A percentile compares a stretch with the other conserved stretches of the same genome.
Conservation (phyloP, 257 asterid genomes). For the Scutellaria minor region DNA sequence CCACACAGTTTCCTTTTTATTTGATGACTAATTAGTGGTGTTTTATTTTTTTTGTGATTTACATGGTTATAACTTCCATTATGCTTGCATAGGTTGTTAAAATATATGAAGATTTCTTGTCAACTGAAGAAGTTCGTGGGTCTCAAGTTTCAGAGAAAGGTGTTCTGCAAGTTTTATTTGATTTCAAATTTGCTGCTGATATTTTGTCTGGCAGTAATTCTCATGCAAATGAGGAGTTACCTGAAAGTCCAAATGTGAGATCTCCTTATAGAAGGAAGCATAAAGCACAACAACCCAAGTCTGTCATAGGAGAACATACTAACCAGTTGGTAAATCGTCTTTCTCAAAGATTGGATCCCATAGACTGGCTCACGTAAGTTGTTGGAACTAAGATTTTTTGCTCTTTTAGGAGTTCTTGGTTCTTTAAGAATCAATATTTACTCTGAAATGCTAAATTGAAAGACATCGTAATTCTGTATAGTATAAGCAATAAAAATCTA, state of each 20-base stretch:
- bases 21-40: slow-evolving; percentile 6
- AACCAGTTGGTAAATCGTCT: slow-evolving; percentile 61
- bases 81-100: slow-evolving; percentile 62
- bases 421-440: slow-evolving; percentile 1
- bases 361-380: slow-evolving; percentile 98
- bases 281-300: slow-evolving; percentile 54
- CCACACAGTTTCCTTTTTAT: slow-evolving; percentile 7
- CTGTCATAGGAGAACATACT: slow-evolving; percentile 61
- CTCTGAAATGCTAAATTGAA: not conserved
- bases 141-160: slow-evolving; percentile 86
- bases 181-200: slow-evolving; percentile 85
- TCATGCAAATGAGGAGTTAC: slow-evolving; percentile 53
- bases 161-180: slow-evolving; percentile 82
- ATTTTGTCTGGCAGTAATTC: slow-evolving; percentile 76
- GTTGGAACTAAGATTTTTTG: slow-evolving; percentile 29
- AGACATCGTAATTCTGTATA: not conserved
- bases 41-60: slow-evolving; percentile 17
- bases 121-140: slow-evolving; percentile 53
- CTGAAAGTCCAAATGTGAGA: slow-evolving; percentile 55
- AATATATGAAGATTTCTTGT: slow-evolving; percentile 73
- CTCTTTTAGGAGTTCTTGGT: not conserved
- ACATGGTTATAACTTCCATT: slow-evolving; percentile 33
- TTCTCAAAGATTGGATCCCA: slow-evolving; percentile 87
- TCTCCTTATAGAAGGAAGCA: slow-evolving; percentile 78
- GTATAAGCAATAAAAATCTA: not conserved